Percentiles rank a stretch among this genome's conserved stretches.
Conservation (phyloP, 306 rosid genomes). For the Styphnolobium japonicum region DNA sequence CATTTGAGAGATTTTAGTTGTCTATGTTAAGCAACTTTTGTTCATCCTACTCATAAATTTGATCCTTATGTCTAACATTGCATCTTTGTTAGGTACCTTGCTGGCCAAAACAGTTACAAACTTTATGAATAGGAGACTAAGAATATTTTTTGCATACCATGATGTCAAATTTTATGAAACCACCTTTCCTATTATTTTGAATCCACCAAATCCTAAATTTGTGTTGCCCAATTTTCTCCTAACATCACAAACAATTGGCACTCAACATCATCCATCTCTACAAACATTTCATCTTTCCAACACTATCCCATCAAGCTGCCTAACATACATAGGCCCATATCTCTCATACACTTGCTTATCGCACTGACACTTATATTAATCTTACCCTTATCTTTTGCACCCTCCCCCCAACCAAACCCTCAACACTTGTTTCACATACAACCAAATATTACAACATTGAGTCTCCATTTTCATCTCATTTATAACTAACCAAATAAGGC, state of each 20-base stretch:
- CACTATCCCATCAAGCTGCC: too few relatives aligned
- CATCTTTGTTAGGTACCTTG: constrained; percentile 10
- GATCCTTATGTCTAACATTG: background rate
- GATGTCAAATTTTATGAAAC: constrained; percentile 22
- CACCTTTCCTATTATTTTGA: background rate
- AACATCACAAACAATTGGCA: background rate
- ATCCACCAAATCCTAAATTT: background rate
- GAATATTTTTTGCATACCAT: background rate
- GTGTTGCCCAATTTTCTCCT: background rate
- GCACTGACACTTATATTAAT: too few relatives aligned
- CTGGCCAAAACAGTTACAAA: background rate
- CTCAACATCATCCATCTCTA: background rate
- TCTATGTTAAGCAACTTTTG: constrained; percentile 22
- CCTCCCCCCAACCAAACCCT: background rate
- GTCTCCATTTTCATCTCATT: background rate
- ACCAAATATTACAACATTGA: too few relatives aligned
- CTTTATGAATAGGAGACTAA: background rate
- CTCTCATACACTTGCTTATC: too few relatives aligned
- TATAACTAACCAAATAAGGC: too few relatives aligned
- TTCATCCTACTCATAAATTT: constrained; percentile 7
- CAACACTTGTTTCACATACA: background rate
- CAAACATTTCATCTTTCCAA: too few relatives aligned
- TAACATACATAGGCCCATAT: background rate
- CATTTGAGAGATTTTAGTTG: constrained; percentile 33
- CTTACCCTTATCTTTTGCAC: too few relatives aligned